phyloP scores from a whole-genome alignment of 257 asterid species.

The Solanum sparsipilum region DNA sequence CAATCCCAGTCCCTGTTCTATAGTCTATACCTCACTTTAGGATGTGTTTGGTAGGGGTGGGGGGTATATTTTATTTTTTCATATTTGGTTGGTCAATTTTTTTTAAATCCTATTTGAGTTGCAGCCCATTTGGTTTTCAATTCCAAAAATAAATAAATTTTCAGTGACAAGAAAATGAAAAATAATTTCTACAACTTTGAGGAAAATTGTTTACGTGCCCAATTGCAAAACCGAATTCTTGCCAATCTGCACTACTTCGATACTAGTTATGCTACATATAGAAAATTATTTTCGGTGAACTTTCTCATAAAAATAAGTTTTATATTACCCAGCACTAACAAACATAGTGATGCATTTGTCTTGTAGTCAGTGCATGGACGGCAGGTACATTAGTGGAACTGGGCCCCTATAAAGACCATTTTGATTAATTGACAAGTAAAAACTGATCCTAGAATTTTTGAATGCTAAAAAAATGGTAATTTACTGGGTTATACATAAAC shows the following conservation, averaged over 20 bases:
- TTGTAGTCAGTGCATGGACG: slow-evolving; percentile 1
- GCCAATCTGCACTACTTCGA: background rate
- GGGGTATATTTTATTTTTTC: background rate
- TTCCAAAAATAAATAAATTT: background rate
- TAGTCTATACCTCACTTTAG: background rate
- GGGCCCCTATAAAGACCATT: background rate
- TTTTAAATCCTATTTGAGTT: background rate
- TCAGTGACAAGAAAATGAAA: background rate
- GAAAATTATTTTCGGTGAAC: background rate
- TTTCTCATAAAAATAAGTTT: background rate
- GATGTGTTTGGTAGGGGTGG: background rate
- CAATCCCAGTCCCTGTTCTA: background rate
- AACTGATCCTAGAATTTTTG: background rate
- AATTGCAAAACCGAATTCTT: background rate
- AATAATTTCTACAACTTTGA: background rate
- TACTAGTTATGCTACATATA: background rate
- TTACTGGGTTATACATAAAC: background rate
- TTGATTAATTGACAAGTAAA: background rate
- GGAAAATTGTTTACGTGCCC: background rate
- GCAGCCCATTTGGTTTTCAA: background rate
- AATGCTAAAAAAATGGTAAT: background rate
- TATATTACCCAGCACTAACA: background rate
- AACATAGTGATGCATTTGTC: background rate
- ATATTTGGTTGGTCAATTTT: background rate
- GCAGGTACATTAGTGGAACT: background rate